Conservation (phyloP, 2,329 filamentous ascomycete genomes). For the Diaporthe sp. region DNA sequence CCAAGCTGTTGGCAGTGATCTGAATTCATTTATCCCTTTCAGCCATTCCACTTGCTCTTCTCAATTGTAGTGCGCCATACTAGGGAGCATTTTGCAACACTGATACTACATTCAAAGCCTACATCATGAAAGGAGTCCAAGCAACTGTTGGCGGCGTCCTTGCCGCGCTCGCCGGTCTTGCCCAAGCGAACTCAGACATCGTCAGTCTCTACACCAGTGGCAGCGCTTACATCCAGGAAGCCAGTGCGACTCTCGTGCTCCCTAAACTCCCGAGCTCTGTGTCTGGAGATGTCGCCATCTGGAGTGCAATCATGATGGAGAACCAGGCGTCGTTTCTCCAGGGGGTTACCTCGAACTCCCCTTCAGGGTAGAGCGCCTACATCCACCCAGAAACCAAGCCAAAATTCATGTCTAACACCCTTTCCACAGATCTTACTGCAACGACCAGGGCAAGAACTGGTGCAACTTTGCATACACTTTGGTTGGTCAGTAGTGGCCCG, state of each 20-base stretch:
- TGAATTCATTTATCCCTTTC: neutral
- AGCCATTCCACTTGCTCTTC: neutral
- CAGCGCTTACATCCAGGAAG: conserved; percentile 12
- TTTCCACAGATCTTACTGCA: conserved; percentile 1
- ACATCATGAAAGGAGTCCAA: conserved; percentile 7
- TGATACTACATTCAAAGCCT: neutral
- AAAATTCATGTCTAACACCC: neutral
- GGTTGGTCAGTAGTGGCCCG: neutral
- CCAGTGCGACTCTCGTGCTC: neutral
- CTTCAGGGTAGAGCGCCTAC: neutral
- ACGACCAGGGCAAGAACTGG: neutral
- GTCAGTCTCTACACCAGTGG: conserved; percentile 18
- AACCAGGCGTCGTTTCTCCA: conserved; percentile 6
- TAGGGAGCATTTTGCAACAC: neutral
- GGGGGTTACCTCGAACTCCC: conserved; percentile 3
- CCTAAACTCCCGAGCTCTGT: neutral
- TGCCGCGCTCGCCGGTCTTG: neutral
- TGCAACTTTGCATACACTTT: conserved; percentile 17
- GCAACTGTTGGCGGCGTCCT: neutral
- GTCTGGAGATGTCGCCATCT: conserved; percentile 14
- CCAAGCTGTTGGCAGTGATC: too few relatives aligned
- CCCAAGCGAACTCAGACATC: conserved; percentile 11
- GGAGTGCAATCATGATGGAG: conserved; percentile 13
- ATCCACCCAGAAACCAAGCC: rapidly evolving
- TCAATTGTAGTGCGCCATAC: neutral